Evolutionary conservation across 371 early-diverging fungal species (phyloP).

Genomic region (Dinochytrium kinnereticum): DNA sequence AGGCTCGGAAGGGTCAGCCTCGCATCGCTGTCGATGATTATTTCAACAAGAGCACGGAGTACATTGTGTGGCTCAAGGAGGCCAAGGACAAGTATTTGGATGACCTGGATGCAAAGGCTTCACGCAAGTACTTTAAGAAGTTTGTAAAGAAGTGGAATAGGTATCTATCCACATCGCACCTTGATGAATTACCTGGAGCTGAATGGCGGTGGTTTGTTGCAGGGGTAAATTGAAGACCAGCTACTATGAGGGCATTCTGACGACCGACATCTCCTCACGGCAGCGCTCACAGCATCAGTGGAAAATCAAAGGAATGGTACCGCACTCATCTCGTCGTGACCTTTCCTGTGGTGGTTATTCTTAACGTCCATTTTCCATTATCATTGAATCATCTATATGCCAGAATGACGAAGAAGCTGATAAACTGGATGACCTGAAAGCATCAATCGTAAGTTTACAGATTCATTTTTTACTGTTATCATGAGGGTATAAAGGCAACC

Average conservation of each 20-base stretch:
- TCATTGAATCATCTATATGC: no score
- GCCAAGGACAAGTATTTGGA: slow-evolving; percentile 74
- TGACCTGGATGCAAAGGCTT: slow-evolving; percentile 70
- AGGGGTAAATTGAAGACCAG: slow-evolving; percentile 20
- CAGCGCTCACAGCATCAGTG: slow-evolving; percentile 77
- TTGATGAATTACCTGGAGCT: no score
- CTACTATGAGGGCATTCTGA: slow-evolving; percentile 59
- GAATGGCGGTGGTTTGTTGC: not conserved
- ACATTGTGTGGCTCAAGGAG: slow-evolving; percentile 74
- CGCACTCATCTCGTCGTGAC: no score
- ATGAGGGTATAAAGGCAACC: no score
- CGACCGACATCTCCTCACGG: slow-evolving; percentile 65
- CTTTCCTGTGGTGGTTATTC: no score
- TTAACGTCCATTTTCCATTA: no score
- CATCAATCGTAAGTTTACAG: no score
- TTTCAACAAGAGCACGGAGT: slow-evolving; percentile 21
- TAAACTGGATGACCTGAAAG: slow-evolving; percentile 1
- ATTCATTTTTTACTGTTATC: no score
- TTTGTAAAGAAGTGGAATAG: slow-evolving; percentile 46
- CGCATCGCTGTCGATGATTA: slow-evolving; percentile 15
- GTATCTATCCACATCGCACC: not conserved
- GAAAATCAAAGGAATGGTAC: slow-evolving; percentile 71
- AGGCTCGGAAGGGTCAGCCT: not conserved
- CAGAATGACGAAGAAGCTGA: slow-evolving; percentile 3
- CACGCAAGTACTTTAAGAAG: slow-evolving; percentile 75